Evolutionary conservation across 225 moss, liverwort and hornwort genomes (phyloP).

Genomic region (Ulota crispa): DNA sequence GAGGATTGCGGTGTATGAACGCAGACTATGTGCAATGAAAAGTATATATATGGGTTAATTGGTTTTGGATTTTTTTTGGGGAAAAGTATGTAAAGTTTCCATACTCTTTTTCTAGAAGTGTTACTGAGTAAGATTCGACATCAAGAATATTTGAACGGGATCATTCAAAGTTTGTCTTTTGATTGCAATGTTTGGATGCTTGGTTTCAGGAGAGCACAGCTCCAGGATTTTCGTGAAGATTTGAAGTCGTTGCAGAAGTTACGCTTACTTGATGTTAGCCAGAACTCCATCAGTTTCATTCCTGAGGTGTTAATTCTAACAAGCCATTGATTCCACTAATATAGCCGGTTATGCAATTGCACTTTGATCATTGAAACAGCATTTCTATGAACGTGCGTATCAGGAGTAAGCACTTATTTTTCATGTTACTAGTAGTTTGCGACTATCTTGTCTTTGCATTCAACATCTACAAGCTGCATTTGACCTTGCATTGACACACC

Average conservation of each 20-base stretch:
- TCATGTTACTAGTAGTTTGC: neutral
- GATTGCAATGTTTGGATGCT: slow-evolving; percentile 4
- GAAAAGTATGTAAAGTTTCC: neutral
- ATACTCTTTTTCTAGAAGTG: neutral
- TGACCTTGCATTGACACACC: slow-evolving; percentile 4
- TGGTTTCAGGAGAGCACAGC: slow-evolving; percentile 53
- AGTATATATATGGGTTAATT: neutral
- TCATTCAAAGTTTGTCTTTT: neutral
- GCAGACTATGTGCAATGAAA: neutral
- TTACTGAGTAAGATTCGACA: neutral
- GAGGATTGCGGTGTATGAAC: neutral
- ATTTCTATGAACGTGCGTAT: neutral
- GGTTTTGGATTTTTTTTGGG: neutral
- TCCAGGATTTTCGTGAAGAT: slow-evolving; percentile 75
- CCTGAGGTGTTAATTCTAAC: slow-evolving; percentile 47
- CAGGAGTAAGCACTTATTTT: neutral
- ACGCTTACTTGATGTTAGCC: slow-evolving; percentile 70
- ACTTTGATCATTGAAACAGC: neutral
- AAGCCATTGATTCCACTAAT: neutral
- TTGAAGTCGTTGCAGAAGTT: slow-evolving; percentile 57
- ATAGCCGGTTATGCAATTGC: neutral
- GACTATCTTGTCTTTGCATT: neutral
- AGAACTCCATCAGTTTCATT: slow-evolving; percentile 61
- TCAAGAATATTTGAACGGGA: neutral
- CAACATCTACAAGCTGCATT: neutral